These are phyloP conservation scores for Parastagonospora avenae DNA, from an alignment of 2,329 filamentous ascomycete genomes.

Conservation along the genomic window DNA sequence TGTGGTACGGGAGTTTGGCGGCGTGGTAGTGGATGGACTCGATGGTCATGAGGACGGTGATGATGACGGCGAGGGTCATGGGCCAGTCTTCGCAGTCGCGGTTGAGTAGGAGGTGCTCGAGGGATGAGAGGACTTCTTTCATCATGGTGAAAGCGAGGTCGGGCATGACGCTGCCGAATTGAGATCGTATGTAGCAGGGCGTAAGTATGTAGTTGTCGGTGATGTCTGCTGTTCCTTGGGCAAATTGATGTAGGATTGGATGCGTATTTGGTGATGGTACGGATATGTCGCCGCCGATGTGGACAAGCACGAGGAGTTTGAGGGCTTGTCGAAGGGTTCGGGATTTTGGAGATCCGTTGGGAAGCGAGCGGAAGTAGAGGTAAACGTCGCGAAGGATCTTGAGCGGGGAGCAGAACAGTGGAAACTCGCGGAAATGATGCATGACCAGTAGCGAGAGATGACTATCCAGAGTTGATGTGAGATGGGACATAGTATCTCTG, in stretches of 20 bases:
- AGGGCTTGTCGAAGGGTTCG: constrained; percentile 40
- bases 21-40: constrained; percentile 48
- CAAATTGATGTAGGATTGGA: constrained; percentile 20
- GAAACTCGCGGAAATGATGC: constrained; percentile 42
- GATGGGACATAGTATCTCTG: constrained; percentile 15
- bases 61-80: constrained; percentile 37
- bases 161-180: constrained; percentile 45
- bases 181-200: constrained; percentile 48
- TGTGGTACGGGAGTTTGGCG: constrained; percentile 43
- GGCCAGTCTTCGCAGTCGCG: constrained; percentile 41
- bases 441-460: constrained; percentile 42
- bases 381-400: constrained; percentile 43
- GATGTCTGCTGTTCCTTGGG: constrained; percentile 23
- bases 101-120: constrained; percentile 39
- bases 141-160: constrained; percentile 37
- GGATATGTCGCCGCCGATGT: constrained; percentile 46
- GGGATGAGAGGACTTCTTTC: constrained; percentile 35
- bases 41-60: constrained; percentile 44
- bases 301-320: constrained; percentile 47
- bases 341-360: constrained; percentile 16
- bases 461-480: constrained; percentile 31
- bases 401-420: constrained; percentile 40
- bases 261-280: constrained; percentile 25
- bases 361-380: constrained; percentile 33
- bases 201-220: constrained; percentile 25